Percentiles rank a stretch among this genome's conserved stretches.
These are phyloP conservation scores for Gelatoporia subvermispora DNA, from an alignment of 768 basidiomycete species.

Conservation along the genomic window DNA sequence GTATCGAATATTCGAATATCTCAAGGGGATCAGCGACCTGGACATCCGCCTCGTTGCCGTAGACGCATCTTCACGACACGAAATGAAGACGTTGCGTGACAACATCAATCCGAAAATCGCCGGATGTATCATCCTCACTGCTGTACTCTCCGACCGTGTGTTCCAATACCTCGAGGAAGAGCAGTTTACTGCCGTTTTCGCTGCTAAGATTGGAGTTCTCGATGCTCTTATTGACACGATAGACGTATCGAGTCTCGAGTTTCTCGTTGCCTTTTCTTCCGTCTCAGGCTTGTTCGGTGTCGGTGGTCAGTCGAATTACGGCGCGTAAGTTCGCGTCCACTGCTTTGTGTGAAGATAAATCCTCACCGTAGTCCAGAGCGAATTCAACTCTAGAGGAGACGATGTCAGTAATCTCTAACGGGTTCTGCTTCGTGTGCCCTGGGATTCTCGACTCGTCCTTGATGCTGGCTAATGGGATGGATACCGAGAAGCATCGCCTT, in stretches of 20 bases:
- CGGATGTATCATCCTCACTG: constrained; percentile 12
- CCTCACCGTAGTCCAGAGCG: constrained; percentile 4
- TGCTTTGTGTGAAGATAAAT: background rate
- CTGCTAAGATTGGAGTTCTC: constrained; percentile 5
- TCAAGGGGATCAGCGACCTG: constrained; percentile 5
- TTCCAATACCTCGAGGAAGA: constrained; percentile 11
- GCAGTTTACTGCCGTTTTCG: constrained; percentile 2
- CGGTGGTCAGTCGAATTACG: constrained; percentile 14
- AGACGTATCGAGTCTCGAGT: constrained; percentile 8
- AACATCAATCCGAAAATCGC: constrained; percentile 3
- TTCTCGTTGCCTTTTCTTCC: constrained; percentile 15
- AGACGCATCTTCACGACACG: background rate
- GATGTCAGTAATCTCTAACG: background rate
- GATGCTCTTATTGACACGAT: constrained; percentile 2
- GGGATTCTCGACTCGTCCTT: constrained; percentile 1
- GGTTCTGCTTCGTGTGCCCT: constrained; percentile 4
- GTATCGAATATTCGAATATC: constrained; percentile 5
- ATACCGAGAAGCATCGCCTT: background rate
- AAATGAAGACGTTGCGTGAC: background rate
- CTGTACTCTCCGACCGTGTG: constrained; percentile 5
- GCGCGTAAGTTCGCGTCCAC: constrained; percentile 1
- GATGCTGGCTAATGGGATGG: background rate
- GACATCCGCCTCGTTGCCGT: background rate
- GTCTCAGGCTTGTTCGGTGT: constrained; percentile 13
- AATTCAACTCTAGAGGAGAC: constrained; percentile 7